phyloP scores from a whole-genome alignment of 2,329 filamentous ascomycete genomes.

The Penicillium hesseltinei region DNA sequence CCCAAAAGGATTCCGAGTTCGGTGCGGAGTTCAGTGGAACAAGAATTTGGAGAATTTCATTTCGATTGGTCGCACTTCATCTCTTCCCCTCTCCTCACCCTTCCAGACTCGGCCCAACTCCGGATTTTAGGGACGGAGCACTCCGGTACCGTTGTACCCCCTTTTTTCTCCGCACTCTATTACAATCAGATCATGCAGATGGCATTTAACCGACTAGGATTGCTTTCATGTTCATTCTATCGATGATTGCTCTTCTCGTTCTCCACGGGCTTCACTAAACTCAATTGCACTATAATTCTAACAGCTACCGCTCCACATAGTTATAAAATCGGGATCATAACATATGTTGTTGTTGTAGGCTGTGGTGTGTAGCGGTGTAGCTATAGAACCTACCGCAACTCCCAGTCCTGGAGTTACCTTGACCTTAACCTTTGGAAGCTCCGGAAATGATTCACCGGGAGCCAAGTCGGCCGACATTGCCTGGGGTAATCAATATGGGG shows the following conservation, averaged over 20 bases:
- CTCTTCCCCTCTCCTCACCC: constrained; percentile 3
- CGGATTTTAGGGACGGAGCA: constrained; percentile 5
- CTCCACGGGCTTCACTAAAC: neutral
- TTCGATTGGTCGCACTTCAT: constrained; percentile 5
- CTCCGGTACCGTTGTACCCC: neutral
- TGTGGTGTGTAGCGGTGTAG: neutral
- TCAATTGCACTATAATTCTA: neutral
- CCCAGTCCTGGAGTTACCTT: neutral
- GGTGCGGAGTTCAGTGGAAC: constrained; percentile 18
- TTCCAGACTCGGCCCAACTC: constrained; percentile 20
- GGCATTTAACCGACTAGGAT: neutral
- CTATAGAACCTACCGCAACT: neutral
- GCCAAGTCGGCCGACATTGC: neutral
- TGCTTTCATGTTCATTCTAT: neutral
- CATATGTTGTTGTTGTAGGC: no score
- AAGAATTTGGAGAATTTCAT: constrained; percentile 16
- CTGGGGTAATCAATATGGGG: neutral
- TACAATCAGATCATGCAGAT: neutral
- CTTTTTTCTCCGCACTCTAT: constrained; percentile 6
- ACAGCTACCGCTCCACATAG: neutral
- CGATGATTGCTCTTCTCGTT: neutral
- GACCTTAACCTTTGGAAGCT: neutral
- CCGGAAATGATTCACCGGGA: neutral
- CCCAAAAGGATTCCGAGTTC: constrained; percentile 9
- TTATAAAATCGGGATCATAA: neutral